Evolutionary conservation across 2,329 filamentous ascomycete species (phyloP).

Genomic region (Aspergillus aculeatinus): DNA sequence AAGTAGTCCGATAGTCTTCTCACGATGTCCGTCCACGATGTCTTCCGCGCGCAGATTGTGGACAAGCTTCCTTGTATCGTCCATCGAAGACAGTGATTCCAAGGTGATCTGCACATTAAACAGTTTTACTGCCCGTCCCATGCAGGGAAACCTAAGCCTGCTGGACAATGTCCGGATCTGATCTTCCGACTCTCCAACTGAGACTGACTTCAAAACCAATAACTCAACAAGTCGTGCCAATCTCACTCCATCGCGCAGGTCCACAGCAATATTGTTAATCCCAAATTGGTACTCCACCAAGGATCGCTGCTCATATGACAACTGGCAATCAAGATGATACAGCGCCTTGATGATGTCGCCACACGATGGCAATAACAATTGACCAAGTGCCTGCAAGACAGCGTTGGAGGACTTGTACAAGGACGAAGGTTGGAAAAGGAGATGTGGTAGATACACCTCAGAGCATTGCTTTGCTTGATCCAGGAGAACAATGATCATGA

Average conservation of each 20-base stretch:
- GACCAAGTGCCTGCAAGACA: slow-evolving; percentile 53
- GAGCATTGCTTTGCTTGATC: slow-evolving; percentile 52
- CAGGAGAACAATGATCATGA: slow-evolving; percentile 61
- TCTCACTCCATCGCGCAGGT: slow-evolving; percentile 61
- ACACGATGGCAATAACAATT: slow-evolving; percentile 57
- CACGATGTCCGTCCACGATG: slow-evolving; percentile 63
- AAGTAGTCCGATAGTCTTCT: slow-evolving; percentile 62
- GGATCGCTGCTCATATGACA: slow-evolving; percentile 55
- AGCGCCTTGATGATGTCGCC: slow-evolving; percentile 59
- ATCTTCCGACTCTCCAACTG: slow-evolving; percentile 22
- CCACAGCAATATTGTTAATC: slow-evolving; percentile 61
- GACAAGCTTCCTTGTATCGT: slow-evolving; percentile 42
- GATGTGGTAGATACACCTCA: slow-evolving; percentile 32
- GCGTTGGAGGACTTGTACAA: slow-evolving; percentile 56
- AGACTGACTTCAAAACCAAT: slow-evolving; percentile 49
- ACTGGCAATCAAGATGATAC: slow-evolving; percentile 57
- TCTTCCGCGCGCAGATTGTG: slow-evolving; percentile 54
- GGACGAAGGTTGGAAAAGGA: slow-evolving; percentile 55
- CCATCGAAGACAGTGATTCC: slow-evolving; percentile 49
- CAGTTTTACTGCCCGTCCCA: slow-evolving; percentile 55
- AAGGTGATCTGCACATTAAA: slow-evolving; percentile 62
- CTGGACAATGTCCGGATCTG: slow-evolving; percentile 53
- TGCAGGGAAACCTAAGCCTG: slow-evolving; percentile 58
- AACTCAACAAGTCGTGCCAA: slow-evolving; percentile 61
- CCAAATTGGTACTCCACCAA: slow-evolving; percentile 60